Evolutionary conservation across 306 rosid species (phyloP).

Genomic region (Dalbergia cultrata): DNA sequence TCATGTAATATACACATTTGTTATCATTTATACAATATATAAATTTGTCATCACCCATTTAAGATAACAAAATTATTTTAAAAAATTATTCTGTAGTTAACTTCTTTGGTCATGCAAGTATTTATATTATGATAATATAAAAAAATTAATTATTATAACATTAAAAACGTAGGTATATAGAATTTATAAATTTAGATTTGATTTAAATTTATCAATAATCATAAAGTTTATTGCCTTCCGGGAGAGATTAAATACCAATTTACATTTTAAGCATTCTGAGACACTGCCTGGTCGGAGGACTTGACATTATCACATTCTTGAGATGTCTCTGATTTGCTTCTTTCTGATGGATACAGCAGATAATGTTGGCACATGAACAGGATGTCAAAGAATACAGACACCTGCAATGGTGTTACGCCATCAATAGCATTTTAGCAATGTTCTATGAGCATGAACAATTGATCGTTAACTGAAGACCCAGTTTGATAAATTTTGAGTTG

Average conservation of each 20-base stretch:
- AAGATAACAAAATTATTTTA: no score
- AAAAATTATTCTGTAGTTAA: no score
- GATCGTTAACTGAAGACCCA: background rate
- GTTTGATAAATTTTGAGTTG: background rate
- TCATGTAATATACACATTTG: no score
- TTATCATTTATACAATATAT: no score
- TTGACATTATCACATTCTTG: slow-evolving; percentile 40
- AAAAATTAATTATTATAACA: no score
- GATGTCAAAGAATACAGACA: slow-evolving; percentile 77
- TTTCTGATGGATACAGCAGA: slow-evolving; percentile 63
- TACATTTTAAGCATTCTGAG: slow-evolving; percentile 56
- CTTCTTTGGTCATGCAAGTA: no score
- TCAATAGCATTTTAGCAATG: background rate
- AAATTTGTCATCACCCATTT: no score
- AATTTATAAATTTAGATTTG: no score
- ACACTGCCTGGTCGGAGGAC: slow-evolving; percentile 35
- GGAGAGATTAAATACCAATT: background rate
- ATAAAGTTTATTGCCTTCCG: no score
- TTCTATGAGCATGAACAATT: background rate
- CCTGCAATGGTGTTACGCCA: slow-evolving; percentile 59
- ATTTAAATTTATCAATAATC: no score
- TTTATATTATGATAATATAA: no score
- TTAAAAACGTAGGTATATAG: no score
- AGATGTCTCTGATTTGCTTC: slow-evolving; percentile 37
- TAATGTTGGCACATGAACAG: slow-evolving; percentile 80